Percentiles rank a stretch among this genome's conserved stretches.
Conservation (phyloP, 2,329 filamentous ascomycete genomes). For the Penicillium sp. region DNA sequence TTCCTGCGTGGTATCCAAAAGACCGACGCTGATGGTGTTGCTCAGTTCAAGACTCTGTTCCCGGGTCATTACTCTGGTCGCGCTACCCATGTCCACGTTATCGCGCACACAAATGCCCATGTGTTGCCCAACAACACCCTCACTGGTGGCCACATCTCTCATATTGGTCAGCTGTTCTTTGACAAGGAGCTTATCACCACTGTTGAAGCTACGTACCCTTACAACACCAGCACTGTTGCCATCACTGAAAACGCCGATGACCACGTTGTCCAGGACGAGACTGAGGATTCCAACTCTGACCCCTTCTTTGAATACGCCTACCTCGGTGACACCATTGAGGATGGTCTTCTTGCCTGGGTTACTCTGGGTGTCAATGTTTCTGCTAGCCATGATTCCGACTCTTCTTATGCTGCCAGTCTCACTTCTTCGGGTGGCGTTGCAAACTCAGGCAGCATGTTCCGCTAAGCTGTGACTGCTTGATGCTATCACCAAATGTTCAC, state of each 20-base stretch:
- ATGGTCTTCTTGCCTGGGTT: slow-evolving; percentile 37
- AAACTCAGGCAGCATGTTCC: not conserved
- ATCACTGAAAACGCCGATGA: slow-evolving; percentile 47
- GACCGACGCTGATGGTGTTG: slow-evolving; percentile 45
- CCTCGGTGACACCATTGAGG: slow-evolving; percentile 52
- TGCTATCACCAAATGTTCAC: not conserved
- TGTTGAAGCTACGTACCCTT: slow-evolving; percentile 50
- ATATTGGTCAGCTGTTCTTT: slow-evolving; percentile 63
- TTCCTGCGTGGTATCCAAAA: slow-evolving; percentile 48
- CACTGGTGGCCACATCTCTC: slow-evolving; percentile 52
- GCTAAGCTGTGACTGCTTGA: not conserved
- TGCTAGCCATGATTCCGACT: slow-evolving; percentile 13
- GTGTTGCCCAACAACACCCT: slow-evolving; percentile 39
- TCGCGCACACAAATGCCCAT: slow-evolving; percentile 32
- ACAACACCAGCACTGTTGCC: slow-evolving; percentile 26
- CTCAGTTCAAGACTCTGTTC: slow-evolving; percentile 44
- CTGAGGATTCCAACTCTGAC: slow-evolving; percentile 51
- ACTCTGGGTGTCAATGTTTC: slow-evolving; percentile 15
- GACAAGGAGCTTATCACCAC: slow-evolving; percentile 56
- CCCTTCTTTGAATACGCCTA: slow-evolving; percentile 59
- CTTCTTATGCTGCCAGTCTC: slow-evolving; percentile 9
- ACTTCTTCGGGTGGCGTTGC: slow-evolving; percentile 6
- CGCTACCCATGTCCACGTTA: slow-evolving; percentile 33
- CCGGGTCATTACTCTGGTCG: slow-evolving; percentile 49
- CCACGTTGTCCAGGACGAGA: slow-evolving; percentile 47